Conservation (phyloP, 2,329 filamentous ascomycete genomes). For the Xylariaceae sp. region DNA sequence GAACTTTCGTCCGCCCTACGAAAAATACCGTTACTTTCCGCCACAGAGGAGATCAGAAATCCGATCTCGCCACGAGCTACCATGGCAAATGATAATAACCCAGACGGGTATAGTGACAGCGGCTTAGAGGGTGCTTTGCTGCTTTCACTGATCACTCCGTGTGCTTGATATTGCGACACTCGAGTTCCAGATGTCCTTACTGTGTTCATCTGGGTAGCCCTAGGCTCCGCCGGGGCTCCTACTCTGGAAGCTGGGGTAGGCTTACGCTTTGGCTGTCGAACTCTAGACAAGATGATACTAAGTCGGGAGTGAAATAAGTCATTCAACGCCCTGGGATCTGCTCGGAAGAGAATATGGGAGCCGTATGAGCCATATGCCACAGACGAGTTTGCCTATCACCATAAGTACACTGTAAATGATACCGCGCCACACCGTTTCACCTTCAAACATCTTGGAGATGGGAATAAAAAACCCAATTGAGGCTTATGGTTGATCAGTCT, state of each 20-base stretch:
- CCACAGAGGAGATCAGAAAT: conserved; percentile 68
- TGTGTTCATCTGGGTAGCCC: conserved; percentile 2
- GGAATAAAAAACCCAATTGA: conserved; percentile 76
- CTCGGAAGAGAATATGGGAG: conserved; percentile 19
- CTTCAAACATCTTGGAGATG: conserved; percentile 63
- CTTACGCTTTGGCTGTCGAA: background rate
- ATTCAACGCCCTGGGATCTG: too few relatives aligned
- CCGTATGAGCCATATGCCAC: conserved; percentile 54
- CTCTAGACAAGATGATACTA: background rate
- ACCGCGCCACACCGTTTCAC: conserved; percentile 65
- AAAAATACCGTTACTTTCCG: conserved; percentile 49
- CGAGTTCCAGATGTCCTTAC: conserved; percentile 3
- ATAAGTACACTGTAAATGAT: conserved; percentile 70
- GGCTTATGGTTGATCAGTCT: conserved; percentile 30
- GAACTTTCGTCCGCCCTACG: conserved; percentile 9
- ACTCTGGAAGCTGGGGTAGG: background rate
- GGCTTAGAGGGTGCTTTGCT: conserved; percentile 37
- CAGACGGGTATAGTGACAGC: conserved; percentile 61
- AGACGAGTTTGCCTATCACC: conserved; percentile 56
- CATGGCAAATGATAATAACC: conserved; percentile 65
- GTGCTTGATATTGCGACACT: too few relatives aligned
- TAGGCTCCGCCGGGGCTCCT: background rate
- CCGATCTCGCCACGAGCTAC: conserved; percentile 76
- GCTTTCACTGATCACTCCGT: too few relatives aligned
- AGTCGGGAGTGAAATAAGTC: too few relatives aligned